Percentiles rank a stretch among this genome's conserved stretches.
phyloP scores from a whole-genome alignment of 2,329 filamentous ascomycete genomes.

The Polytolypa hystricis region DNA sequence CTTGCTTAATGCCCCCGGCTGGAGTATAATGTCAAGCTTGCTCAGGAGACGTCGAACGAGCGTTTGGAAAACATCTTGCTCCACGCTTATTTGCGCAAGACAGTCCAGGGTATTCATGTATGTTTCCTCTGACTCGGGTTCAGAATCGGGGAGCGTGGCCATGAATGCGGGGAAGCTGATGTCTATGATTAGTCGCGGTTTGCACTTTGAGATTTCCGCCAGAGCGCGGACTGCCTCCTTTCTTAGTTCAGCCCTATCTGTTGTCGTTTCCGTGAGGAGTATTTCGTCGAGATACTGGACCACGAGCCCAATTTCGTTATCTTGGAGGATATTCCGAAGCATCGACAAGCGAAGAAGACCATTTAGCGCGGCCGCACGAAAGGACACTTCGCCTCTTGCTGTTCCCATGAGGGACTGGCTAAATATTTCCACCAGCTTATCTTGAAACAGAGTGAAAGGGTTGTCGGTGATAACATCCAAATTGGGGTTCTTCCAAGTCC shows the following conservation, averaged over 20 bases:
- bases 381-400: slow-evolving; percentile 41
- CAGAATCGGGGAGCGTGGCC: slow-evolving; percentile 50
- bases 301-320: slow-evolving; percentile 42
- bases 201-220: slow-evolving; percentile 50
- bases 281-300: slow-evolving; percentile 51
- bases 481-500: slow-evolving; percentile 41
- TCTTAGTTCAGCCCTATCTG: slow-evolving; percentile 47
- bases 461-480: slow-evolving; percentile 26
- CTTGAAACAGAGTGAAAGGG: slow-evolving; percentile 37
- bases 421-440: slow-evolving; percentile 44
- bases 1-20: slow-evolving; percentile 36
- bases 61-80: slow-evolving; percentile 53
- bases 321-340: slow-evolving; percentile 37
- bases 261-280: slow-evolving; percentile 47
- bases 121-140: slow-evolving; percentile 32
- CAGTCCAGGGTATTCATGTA: slow-evolving; percentile 50
- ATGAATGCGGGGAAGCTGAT: slow-evolving; percentile 57
- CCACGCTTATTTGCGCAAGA: slow-evolving; percentile 52
- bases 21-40: slow-evolving; percentile 47
- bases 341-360: slow-evolving; percentile 37
- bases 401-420: slow-evolving; percentile 43
- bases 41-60: slow-evolving; percentile 52
- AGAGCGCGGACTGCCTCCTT: slow-evolving; percentile 48
- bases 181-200: slow-evolving; percentile 51
- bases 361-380: slow-evolving; percentile 37